Evolutionary conservation across 768 basidiomycete species (phyloP), one percentile per base, ranked within the genome.

Genomic region (Zangia roseola): DNA sequence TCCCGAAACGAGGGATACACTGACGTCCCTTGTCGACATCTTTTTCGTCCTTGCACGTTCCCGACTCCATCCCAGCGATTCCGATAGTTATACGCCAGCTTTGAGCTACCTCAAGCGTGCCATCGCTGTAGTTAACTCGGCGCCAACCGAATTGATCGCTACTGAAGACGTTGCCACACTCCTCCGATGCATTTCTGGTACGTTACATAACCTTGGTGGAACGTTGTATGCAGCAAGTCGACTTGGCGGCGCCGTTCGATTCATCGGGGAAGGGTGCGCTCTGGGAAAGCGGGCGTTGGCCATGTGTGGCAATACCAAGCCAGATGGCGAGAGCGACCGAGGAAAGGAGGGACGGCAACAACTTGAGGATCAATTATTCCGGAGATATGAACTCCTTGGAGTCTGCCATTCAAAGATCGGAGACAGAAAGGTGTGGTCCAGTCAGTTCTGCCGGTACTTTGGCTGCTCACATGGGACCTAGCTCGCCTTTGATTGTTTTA

Each of bases 361-460:
- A 53, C 71, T 90, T 2, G 77, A 81, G 49, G 81, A 83, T 26
- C 83, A 86, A 52, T 56, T 93, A 23, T 79, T 77, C 54, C 75
- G 84, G 19, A 71, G 92, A 39, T 94, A 85, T 79, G 91, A 97
- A 68, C 64, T 95, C 25, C 71, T 94, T 21, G 92, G 80, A 0
- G 81, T 86, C 5, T 92, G 90, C 62, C 83, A 82, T 59, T 76
- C 79, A 24, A 93, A 89, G 65, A 82, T 83, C 23, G 86, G 85
- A 0, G 87, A 95, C 55, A 76, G 86, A 19, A 80, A 79, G 77
- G 93, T 90, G 38, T 25, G 74, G 43, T 52, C 12, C 23, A n/a
- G 21, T 53, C 45, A 14, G 34, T 43, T 43, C 37, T 45, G 50
- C 19, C 12, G 2, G 0, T 28, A n/a, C 7, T 13, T 20, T n/a